A percentile compares a stretch with the other conserved stretches of the same genome.
These are phyloP conservation scores for Aspergillus heteromorphus DNA, from an alignment of 495 filamentous ascomycete genomes.

Conservation along the genomic window DNA sequence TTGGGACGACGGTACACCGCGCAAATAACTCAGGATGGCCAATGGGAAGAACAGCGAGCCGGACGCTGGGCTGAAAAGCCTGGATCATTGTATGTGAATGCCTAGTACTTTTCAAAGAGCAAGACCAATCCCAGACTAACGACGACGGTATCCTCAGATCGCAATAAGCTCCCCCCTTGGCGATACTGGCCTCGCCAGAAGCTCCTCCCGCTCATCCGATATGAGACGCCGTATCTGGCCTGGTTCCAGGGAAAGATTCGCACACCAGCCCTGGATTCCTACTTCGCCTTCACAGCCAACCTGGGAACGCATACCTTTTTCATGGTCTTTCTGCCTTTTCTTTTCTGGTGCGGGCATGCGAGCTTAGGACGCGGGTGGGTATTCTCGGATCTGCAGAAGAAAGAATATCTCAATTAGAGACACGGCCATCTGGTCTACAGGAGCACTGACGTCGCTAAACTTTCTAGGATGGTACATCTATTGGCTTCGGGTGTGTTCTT, in stretches of 20 bases:
- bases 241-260: conserved; percentile 71
- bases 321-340: conserved; percentile 85
- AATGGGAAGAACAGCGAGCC: conserved; percentile 37
- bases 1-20: background rate
- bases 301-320: conserved; percentile 98
- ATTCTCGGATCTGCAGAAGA: background rate
- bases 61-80: conserved; percentile 67
- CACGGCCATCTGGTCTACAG: background rate
- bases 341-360: conserved; percentile 92
- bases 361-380: conserved; percentile 76
- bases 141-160: conserved; percentile 53
- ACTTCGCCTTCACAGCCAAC: conserved; percentile 95
- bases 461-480: conserved; percentile 72
- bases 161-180: conserved; percentile 78
- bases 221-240: conserved; percentile 93
- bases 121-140: background rate
- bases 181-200: conserved; percentile 76
- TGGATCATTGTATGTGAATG: conserved; percentile 69
- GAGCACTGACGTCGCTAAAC: conserved; percentile 6
- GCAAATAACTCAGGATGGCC: conserved; percentile 24
- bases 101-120: background rate
- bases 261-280: conserved; percentile 80
- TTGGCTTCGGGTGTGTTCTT: conserved; percentile 87
- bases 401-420: background rate
- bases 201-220: conserved; percentile 81